Evolutionary conservation across 2,329 filamentous ascomycete species (phyloP).

Genomic region (Didymellaceae sp.): DNA sequence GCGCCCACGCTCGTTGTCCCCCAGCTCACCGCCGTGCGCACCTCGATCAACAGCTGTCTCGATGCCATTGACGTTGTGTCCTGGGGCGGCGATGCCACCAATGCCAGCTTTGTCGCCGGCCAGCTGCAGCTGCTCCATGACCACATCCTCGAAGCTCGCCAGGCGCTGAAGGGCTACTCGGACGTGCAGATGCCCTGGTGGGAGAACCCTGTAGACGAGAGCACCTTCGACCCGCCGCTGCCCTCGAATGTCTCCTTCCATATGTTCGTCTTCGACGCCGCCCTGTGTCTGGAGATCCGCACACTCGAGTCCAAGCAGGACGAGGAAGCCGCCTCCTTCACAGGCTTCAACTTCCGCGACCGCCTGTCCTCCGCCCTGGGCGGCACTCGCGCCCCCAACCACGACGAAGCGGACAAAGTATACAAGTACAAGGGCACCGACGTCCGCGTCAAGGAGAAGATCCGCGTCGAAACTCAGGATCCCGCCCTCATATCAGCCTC

Average conservation of each 20-base stretch:
- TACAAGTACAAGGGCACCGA: constrained; percentile 74
- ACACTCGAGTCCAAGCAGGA: constrained; percentile 63
- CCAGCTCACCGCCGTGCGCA: constrained; percentile 73
- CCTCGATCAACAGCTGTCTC: constrained; percentile 81
- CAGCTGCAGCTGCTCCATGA: constrained; percentile 66
- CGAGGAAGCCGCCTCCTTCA: constrained; percentile 39
- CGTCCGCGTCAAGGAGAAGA: constrained; percentile 87
- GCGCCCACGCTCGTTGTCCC: constrained; percentile 67
- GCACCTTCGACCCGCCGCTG: constrained; percentile 67
- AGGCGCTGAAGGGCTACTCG: constrained; percentile 63
- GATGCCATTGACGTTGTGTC: constrained; percentile 81
- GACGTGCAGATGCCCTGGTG: constrained; percentile 62
- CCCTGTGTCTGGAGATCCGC: constrained; percentile 69
- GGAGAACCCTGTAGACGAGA: constrained; percentile 62
- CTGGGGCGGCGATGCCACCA: constrained; percentile 70
- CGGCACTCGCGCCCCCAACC: constrained; percentile 48
- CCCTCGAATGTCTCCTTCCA: constrained; percentile 76
- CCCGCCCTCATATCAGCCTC: constrained; percentile 83
- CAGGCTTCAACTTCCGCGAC: constrained; percentile 63
- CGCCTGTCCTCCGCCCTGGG: constrained; percentile 58
- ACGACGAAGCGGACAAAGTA: constrained; percentile 74
- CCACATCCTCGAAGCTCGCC: constrained; percentile 66
- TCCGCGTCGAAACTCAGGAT: constrained; percentile 86
- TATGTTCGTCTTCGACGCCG: constrained; percentile 61
- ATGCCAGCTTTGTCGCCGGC: constrained; percentile 64